Base-by-base conservation (phyloP, 1,139 yeast species). In the Hansenula sp. region DNA sequence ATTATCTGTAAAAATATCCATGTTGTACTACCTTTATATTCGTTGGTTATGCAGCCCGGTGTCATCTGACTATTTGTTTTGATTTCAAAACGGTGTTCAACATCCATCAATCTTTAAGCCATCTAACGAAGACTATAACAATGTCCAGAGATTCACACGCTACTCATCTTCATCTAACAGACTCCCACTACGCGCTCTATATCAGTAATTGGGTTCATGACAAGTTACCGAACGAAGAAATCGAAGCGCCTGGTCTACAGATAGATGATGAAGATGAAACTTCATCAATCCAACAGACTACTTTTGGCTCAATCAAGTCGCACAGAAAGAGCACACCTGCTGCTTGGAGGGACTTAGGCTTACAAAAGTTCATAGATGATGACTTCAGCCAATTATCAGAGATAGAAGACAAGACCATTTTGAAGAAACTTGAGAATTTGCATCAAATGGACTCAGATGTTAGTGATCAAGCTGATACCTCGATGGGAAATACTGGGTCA, bases 161-260 rank as follows among this genome's bases (percentile, higher is more conserved):
- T 7, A 52, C 56, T 10, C 61, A 59, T 41, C 41, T 63, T 0
- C 71, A 68, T 40, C 55, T 66, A 57, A 43, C 45, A 9, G 49
- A 57, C 22, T 62, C 68, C 0, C 60, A 57, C 26, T 60, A 65
- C 35, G 63, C 62, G 1, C 49, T 63, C 4, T 64, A 64, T 41
- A 52, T 58, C 21, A 64, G 66, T 33, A 55, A 55, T 30, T 68
- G 72, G 73, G 59, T 59, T 4, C 48, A 50, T 11, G 70, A 66
- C 35, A 55, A 48, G 25, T 49, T 67, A 7, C 65, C 65, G 1
- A 61, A 52, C 44, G 72, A 67, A 37, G 66, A 63, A 24, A 55
- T 68, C 2, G 71, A 66, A 16, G 48, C 61, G 11, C 46, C 48
- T 2, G 47, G 47, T 4, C 19, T 52, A 8, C 26, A 41, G 7